A percentile compares a stretch with the other conserved stretches of the same genome.
These are phyloP conservation scores for Aspergillus ostianus DNA, from an alignment of 495 filamentous ascomycete genomes.

Conservation along the genomic window DNA sequence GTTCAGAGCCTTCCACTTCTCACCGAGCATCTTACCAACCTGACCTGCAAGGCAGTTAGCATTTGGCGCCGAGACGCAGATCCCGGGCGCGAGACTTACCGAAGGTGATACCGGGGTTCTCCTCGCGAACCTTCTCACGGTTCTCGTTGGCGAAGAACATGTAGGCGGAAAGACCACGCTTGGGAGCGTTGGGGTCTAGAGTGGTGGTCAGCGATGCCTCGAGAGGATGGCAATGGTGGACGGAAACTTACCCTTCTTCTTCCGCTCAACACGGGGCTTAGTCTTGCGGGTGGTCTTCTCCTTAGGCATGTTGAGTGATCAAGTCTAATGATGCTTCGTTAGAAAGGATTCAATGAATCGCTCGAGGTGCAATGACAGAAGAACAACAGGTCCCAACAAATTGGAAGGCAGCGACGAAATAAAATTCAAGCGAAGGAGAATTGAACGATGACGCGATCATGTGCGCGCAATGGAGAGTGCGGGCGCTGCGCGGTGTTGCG, in stretches of 20 bases:
- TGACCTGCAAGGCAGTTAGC: conserved; percentile 60
- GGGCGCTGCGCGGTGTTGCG: conserved; percentile 17
- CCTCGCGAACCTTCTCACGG: conserved; percentile 94
- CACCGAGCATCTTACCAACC: conserved; percentile 95
- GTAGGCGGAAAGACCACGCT: conserved; percentile 98
- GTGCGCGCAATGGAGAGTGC: conserved; percentile 3
- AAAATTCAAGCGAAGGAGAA: conserved; percentile 3
- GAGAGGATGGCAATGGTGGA: conserved; percentile 11
- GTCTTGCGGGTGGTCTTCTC: conserved; percentile 57
- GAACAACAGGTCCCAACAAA: background rate
- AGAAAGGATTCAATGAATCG: conserved; percentile 10
- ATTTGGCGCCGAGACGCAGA: background rate
- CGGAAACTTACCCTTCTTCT: conserved; percentile 78
- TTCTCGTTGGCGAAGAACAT: conserved; percentile 99
- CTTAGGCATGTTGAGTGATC: conserved; percentile 66
- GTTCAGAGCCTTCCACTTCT: conserved; percentile 94
- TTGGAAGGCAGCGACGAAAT: conserved; percentile 1
- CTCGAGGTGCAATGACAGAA: conserved; percentile 4
- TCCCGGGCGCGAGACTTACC: conserved; percentile 52
- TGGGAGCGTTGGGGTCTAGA: conserved; percentile 94
- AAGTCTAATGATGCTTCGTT: conserved; percentile 17
- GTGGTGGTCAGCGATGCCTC: conserved; percentile 9
- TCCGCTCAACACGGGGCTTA: conserved; percentile 59
- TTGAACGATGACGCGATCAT: background rate
- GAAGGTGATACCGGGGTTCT: conserved; percentile 97